A percentile compares a stretch with the other conserved stretches of the same genome.
phyloP scores from a whole-genome alignment of 805 yeast species.

The Wickerhamomyces bovis region DNA sequence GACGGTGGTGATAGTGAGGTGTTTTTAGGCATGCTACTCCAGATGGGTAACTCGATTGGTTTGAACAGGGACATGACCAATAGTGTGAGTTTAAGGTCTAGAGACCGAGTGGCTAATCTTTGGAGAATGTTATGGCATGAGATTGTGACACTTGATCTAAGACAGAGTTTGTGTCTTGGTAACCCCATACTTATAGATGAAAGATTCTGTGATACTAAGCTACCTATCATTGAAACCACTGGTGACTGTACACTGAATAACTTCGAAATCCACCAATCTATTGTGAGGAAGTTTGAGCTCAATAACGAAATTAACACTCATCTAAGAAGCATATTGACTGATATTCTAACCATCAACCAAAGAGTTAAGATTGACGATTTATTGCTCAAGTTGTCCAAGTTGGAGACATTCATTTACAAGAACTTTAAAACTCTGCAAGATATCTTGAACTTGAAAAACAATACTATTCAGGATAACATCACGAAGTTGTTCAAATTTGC shows the following conservation, averaged over 20 bases:
- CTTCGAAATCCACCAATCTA: conserved; percentile 35
- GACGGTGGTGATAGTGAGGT: conserved; percentile 57
- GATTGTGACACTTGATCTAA: conserved; percentile 39
- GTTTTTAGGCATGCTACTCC: conserved; percentile 43
- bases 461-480: conserved; percentile 13
- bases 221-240: conserved; percentile 34
- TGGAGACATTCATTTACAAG: conserved; percentile 31
- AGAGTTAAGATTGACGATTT: conserved; percentile 34
- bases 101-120: conserved; percentile 33
- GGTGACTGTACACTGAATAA: conserved; percentile 31
- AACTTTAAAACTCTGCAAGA: conserved; percentile 26
- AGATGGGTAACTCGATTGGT: conserved; percentile 54
- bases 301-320: conserved; percentile 27
- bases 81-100: conserved; percentile 14
- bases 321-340: conserved; percentile 29
- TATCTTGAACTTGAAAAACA: conserved; percentile 23
- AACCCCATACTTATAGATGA: conserved; percentile 35
- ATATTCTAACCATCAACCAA: conserved; percentile 35
- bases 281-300: conserved; percentile 28
- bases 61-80: conserved; percentile 51
- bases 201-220: conserved; percentile 43
- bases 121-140: conserved; percentile 57
- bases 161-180: conserved; percentile 43
- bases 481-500: conserved; percentile 23
- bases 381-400: conserved; percentile 26